phyloP scores from a whole-genome alignment of 1,284 basidiomycete genomes.

The Tausonia pullulans region DNA sequence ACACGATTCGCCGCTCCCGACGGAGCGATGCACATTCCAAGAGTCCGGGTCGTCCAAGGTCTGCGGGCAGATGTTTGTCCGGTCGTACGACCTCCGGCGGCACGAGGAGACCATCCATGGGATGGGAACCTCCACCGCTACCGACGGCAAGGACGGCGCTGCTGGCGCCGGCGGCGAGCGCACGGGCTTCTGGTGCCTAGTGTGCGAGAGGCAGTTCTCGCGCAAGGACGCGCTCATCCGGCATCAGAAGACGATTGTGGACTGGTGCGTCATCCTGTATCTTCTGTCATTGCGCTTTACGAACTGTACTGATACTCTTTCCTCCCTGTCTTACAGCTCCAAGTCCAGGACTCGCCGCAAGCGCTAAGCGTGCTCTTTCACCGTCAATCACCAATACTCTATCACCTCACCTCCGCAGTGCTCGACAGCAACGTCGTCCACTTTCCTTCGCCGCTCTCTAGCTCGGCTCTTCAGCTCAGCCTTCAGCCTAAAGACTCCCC shows the following conservation, averaged over 20 bases:
- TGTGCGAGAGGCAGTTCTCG: conserved; percentile 9
- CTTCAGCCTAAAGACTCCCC: too few species aligned
- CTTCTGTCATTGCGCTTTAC: too few species aligned
- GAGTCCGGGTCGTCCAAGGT: not conserved
- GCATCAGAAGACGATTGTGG: conserved; percentile 13
- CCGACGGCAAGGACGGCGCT: not conserved
- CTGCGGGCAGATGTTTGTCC: not conserved
- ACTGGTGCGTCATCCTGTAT: not conserved
- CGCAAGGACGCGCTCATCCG: conserved; percentile 16
- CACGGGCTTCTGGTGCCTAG: conserved; percentile 3
- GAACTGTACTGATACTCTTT: too few species aligned
- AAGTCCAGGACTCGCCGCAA: too few species aligned
- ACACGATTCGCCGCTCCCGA: too few species aligned
- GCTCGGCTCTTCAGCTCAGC: too few species aligned
- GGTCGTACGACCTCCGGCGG: conserved; percentile 10
- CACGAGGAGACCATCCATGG: conserved; percentile 8
- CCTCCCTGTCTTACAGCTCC: too few species aligned
- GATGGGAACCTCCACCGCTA: not conserved
- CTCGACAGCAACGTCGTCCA: too few species aligned
- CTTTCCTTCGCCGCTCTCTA: too few species aligned
- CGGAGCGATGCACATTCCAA: not conserved
- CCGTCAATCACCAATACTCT: too few species aligned
- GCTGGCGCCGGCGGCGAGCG: not conserved
- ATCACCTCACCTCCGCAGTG: too few species aligned
- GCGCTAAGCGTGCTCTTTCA: too few species aligned